Evolutionary conservation across 441 rosid genomes (phyloP).

Genomic region (Hypseocharis bilobata): DNA sequence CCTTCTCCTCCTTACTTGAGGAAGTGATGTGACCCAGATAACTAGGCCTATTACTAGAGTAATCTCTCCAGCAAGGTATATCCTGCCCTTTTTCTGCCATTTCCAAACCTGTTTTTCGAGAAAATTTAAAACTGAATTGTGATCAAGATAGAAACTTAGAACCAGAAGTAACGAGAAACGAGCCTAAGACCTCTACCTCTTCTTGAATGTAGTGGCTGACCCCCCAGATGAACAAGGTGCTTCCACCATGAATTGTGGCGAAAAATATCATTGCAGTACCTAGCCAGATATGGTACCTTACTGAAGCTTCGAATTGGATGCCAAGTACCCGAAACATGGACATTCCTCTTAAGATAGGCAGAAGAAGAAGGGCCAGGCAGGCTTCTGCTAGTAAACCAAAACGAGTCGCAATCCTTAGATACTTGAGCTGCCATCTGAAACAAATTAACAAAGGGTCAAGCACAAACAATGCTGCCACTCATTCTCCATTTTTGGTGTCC

Average conservation of each 20-base stretch:
- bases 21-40: conserved; percentile 77
- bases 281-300: conserved; percentile 67
- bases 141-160: not conserved
- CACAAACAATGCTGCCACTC: conserved; percentile 4
- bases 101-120: conserved; percentile 38
- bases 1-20: conserved; percentile 58
- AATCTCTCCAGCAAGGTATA: conserved; percentile 64
- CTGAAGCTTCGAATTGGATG: conserved; percentile 65
- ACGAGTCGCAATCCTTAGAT: conserved; percentile 60
- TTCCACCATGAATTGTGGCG: conserved; percentile 61
- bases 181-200: conserved; percentile 33
- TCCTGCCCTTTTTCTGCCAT: conserved; percentile 77
- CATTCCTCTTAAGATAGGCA: conserved; percentile 56
- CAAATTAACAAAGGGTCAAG: conserved; percentile 5
- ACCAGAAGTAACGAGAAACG: not conserved
- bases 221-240: conserved; percentile 67
- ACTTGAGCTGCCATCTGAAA: conserved; percentile 84
- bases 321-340: conserved; percentile 53
- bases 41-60: conserved; percentile 49
- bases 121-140: not conserved
- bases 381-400: conserved; percentile 77
- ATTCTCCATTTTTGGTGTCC: not conserved
- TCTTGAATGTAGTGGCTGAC: conserved; percentile 55
- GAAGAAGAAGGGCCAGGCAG: conserved; percentile 62
- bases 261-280: conserved; percentile 66